Conservation (phyloP, 495 filamentous ascomycete species). For the Saxophila tyrrhenica region DNA sequence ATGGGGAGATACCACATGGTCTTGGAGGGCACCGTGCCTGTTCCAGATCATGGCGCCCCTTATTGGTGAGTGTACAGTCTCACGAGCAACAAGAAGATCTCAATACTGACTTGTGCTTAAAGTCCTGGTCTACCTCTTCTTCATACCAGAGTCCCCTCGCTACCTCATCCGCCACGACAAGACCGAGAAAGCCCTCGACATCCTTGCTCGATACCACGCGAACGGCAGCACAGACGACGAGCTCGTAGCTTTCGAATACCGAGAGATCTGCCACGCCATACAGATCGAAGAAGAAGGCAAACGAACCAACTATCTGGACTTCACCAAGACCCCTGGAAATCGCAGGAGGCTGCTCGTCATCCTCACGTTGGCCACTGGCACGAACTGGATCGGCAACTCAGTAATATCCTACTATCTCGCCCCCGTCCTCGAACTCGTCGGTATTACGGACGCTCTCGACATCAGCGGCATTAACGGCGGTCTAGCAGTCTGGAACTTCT, state of each 20-base stretch:
- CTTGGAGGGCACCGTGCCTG: constrained; percentile 39
- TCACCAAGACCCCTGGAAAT: constrained; percentile 59
- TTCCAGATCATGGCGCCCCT: constrained; percentile 35
- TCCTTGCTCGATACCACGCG: constrained; percentile 34
- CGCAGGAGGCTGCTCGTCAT: constrained; percentile 49
- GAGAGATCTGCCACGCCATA: constrained; percentile 27
- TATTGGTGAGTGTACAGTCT: no score
- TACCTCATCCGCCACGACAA: constrained; percentile 16
- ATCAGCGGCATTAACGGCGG: constrained; percentile 6
- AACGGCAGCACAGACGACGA: constrained; percentile 44
- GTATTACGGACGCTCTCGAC: constrained; percentile 12
- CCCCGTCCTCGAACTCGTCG: constrained; percentile 22
- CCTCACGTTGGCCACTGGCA: constrained; percentile 48
- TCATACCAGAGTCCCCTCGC: constrained; percentile 18
- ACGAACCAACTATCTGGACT: constrained; percentile 38
- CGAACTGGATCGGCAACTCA: constrained; percentile 62
- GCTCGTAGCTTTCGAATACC: constrained; percentile 50
- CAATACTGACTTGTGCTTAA: no score
- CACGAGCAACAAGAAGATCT: no score
- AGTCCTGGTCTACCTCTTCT: constrained; percentile 38
- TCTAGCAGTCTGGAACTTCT: constrained; percentile 1
- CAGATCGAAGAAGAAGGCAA: constrained; percentile 31
- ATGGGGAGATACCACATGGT: constrained; percentile 35
- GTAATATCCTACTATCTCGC: constrained; percentile 8
- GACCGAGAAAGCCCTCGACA: constrained; percentile 20